Conservation (phyloP, 768 basidiomycete genomes). For the Lentinula aciculospora region DNA sequence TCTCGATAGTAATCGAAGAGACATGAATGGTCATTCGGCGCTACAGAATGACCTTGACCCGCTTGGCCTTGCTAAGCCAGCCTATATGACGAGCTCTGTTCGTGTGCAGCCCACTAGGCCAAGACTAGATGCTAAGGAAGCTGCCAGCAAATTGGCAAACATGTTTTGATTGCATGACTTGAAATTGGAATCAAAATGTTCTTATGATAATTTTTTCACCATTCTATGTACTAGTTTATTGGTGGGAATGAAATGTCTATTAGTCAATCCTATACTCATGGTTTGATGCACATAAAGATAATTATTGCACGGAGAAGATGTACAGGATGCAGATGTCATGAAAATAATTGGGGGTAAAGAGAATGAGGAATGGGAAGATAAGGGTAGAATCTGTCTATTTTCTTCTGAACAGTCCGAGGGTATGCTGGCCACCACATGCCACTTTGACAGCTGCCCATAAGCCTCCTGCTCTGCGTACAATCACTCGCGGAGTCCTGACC, state of each 20-base stretch:
- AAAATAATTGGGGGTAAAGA: background rate
- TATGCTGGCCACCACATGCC: conserved; percentile 78
- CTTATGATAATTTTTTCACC: background rate
- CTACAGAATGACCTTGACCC: conserved; percentile 48
- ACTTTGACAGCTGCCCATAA: conserved; percentile 60
- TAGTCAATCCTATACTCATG: background rate
- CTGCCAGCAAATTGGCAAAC: conserved; percentile 86
- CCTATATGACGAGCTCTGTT: conserved; percentile 68
- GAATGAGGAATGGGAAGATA: background rate
- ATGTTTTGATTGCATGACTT: conserved; percentile 51
- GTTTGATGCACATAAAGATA: background rate
- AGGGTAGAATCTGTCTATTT: conserved; percentile 25
- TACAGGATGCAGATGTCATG: background rate
- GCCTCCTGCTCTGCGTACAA: conserved; percentile 71
- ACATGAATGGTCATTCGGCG: conserved; percentile 18
- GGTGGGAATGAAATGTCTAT: background rate
- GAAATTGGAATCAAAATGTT: background rate
- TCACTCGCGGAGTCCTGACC: conserved; percentile 55
- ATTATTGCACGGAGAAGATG: background rate
- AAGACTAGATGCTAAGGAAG: conserved; percentile 77
- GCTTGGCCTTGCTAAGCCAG: conserved; percentile 54
- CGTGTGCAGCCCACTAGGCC: conserved; percentile 66
- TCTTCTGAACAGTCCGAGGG: conserved; percentile 65
- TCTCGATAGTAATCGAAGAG: conserved; percentile 11
- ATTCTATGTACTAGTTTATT: background rate